Base-by-base conservation (phyloP, 352 stramenopile genomes). In the Pythium guiyangense region DNA sequence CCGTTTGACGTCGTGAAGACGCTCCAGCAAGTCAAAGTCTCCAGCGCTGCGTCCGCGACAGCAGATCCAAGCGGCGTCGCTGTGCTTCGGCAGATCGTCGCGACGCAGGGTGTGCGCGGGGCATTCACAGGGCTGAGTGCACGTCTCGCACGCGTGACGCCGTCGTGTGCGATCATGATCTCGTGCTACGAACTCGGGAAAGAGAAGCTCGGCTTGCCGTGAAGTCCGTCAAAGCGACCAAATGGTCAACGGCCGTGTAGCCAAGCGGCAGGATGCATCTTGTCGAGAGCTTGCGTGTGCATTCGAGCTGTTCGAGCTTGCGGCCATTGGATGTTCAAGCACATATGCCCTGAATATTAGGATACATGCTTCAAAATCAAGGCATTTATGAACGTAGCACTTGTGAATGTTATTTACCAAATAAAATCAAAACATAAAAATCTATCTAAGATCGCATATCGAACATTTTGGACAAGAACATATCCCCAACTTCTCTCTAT, bases 1-100 rank as follows among this genome's bases (percentile, higher is more conserved):
- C 95, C 96, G 2, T 97, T 98, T 57, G 96, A 98, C 70, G 91
- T 98, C 45, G 84, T 98, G 45, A 99, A 99, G 71, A 98, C 95
- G 31, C 71, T 96, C 26, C 75, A 90, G 59, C 87, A 96, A 60
- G 83, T 96, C 27, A 67, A 74, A 31, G 70, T 74, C 57, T 12
- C 43, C 51, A 4, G 62, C 61, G 14, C 63, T 57, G 17, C 35
- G 22, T 8, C 54, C 80, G 51, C 63, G 65, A 46, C 25, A 17
- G 64, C 66, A n/a, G 59, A 71, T 6, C 58, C 65, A 12, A 82
- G 77, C 2, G 76, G 72, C 3, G 52, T 62, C 20, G 22, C 57
- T 29, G 58, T 90, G 29, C 66, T 92, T 26, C 57, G 64, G 52
- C 71, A 84, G 57, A 69, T 92, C 20, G 57, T 88, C n/a, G 67